phyloP scores from a whole-genome alignment of 345 rosid genomes.

The Microthlaspi erraticum region DNA sequence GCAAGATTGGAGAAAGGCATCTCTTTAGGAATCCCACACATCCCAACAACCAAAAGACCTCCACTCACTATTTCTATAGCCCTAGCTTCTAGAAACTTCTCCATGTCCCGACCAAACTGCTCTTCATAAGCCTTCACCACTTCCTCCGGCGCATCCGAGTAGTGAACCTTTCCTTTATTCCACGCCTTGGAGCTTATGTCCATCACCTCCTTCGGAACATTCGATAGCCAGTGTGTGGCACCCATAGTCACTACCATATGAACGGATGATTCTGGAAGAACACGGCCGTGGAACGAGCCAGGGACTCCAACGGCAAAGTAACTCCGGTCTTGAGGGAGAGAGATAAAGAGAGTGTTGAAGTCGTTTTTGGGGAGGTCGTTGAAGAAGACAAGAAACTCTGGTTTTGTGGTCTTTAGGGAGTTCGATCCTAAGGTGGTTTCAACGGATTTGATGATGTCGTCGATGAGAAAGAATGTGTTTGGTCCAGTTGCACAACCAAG shows the following conservation, averaged over 20 bases:
- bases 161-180: constrained; percentile 56
- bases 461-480: constrained; percentile 55
- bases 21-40: constrained; percentile 44
- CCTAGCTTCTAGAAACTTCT: constrained; percentile 48
- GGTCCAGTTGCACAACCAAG: constrained; percentile 79
- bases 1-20: constrained; percentile 43
- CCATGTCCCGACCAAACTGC: constrained; percentile 52
- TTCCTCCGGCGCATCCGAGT: constrained; percentile 39
- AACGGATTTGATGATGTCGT: constrained; percentile 48
- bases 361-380: constrained; percentile 56
- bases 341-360: constrained; percentile 63
- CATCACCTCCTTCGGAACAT: constrained; percentile 48
- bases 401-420: constrained; percentile 18
- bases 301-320: constrained; percentile 56
- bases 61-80: constrained; percentile 51
- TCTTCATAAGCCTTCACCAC: constrained; percentile 47
- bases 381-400: constrained; percentile 62
- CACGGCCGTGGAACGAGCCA: constrained; percentile 50
- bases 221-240: constrained; percentile 57
- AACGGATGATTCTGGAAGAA: constrained; percentile 47
- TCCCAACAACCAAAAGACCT: constrained; percentile 49
- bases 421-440: constrained; percentile 42
- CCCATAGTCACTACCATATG: constrained; percentile 43
- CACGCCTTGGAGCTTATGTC: constrained; percentile 50
- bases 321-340: constrained; percentile 43